Evolutionary conservation across 2,329 filamentous ascomycete genomes (phyloP).

Genomic region (Drechslerella stenobrocha): DNA sequence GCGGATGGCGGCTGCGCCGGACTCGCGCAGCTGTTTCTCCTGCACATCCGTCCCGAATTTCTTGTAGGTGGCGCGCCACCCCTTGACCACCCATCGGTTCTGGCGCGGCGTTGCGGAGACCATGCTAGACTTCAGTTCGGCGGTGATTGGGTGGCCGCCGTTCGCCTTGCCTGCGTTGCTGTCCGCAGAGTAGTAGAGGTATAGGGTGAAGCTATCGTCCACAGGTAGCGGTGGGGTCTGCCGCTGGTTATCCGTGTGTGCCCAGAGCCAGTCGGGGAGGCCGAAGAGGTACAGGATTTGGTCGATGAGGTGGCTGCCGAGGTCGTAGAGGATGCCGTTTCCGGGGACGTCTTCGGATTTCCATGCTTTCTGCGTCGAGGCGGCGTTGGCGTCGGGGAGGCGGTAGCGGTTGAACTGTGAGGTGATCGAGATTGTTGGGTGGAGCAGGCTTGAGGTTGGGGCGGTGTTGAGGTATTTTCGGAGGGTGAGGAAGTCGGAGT

Average conservation of each 20-base stretch:
- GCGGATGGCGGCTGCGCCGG: conserved; percentile 9
- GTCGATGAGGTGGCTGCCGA: conserved; percentile 56
- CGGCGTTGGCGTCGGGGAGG: conserved; percentile 22
- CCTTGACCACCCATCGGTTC: conserved; percentile 54
- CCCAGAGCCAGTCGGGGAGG: conserved; percentile 54
- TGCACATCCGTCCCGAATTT: conserved; percentile 54
- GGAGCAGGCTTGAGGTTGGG: conserved; percentile 43
- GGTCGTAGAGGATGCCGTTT: conserved; percentile 55
- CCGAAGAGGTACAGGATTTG: conserved; percentile 56
- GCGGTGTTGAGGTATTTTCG: conserved; percentile 47
- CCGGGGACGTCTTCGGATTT: conserved; percentile 46
- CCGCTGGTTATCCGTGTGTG: conserved; percentile 53
- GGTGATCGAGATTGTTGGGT: conserved; percentile 49
- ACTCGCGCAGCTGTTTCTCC: conserved; percentile 28
- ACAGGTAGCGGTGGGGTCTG: conserved; percentile 49
- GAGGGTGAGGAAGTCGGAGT: conserved; percentile 56
- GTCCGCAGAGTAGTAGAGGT: conserved; percentile 54
- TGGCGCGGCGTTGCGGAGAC: conserved; percentile 53
- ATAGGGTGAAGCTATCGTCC: conserved; percentile 56
- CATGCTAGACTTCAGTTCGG: conserved; percentile 55
- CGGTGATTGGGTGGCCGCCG: conserved; percentile 53
- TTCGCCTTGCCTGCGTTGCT: conserved; percentile 10
- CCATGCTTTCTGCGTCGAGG: conserved; percentile 47
- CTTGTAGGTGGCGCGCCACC: conserved; percentile 55
- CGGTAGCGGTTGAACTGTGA: conserved; percentile 52